Base-by-base conservation (phyloP, 306 rosid genomes). In the Senna siamea region DNA sequence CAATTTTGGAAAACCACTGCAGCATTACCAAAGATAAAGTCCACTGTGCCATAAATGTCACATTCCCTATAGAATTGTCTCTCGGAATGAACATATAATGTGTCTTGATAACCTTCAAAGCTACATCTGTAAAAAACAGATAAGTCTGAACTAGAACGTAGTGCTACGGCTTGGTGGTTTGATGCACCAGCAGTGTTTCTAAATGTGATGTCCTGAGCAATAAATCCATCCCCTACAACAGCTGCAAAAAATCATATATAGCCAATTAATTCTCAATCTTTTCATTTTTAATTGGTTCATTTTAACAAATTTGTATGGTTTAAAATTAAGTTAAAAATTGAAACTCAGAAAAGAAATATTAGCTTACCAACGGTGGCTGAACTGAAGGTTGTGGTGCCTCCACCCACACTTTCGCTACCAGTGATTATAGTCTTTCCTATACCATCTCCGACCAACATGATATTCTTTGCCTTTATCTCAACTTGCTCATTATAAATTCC, bases 61-160 rank as follows among this genome's bases (percentile, higher is more conserved):
- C 82, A 72, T 22, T 79, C 78, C 5, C 80, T 81, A 9, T 88
- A 88, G 52, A 88, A 90, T 61, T 88, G 96, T 44, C 96, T 70
- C 18, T 86, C 78, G 2, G 96, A 82, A 53, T 79, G 74, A 19
- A 83, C 87, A 32, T 86, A 88, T 4, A 90, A 66, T 2, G 96
- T 90, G 85, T 90, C 96, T 73, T 90, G 96, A 57, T 58, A 88
- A 11, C 96, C 96, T 74, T 86, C 90, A 19, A 90, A 85, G 50
- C 93, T 66, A n/a, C 96, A 90, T 3, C 53, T 80, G 19, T 88
- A 90, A 34, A 86, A 88, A 0, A 82, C 85, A 0, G 96, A 88
- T 46, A 85, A 70, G 13, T 90, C 93, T 0, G 93, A 88, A 7
- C 88, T 85, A 2, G 90, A 88, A 7, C 92, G 87, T 4, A 88